Percentiles rank a stretch among this genome's conserved stretches.
Conservation (phyloP, 2,329 filamentous ascomycete genomes). For the Talaromyces piceae region DNA sequence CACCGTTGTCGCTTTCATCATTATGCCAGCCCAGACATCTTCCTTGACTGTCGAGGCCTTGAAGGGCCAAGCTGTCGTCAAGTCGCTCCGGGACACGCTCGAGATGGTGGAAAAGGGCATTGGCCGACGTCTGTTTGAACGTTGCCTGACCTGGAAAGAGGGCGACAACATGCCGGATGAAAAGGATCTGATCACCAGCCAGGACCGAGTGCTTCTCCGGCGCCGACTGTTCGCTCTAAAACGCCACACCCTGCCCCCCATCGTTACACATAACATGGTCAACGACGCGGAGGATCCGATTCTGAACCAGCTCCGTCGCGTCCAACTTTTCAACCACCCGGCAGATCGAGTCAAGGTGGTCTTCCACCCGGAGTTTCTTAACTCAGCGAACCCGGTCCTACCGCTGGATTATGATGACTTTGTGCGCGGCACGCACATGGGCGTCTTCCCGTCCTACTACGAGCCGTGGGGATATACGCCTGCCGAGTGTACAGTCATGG, state of each 20-base stretch:
- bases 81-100: conserved; percentile 86
- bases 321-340: conserved; percentile 94
- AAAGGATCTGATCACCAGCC: conserved; percentile 86
- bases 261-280: conserved; percentile 98
- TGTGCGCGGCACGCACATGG: conserved; percentile 90
- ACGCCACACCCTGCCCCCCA: conserved; percentile 77
- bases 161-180: conserved; percentile 90
- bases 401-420: conserved; percentile 98
- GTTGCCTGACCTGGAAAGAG: conserved; percentile 90
- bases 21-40: conserved; percentile 95
- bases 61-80: conserved; percentile 95
- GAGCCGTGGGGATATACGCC: conserved; percentile 99
- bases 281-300: conserved; percentile 92
- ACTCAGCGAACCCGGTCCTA: conserved; percentile 88
- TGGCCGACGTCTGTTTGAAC: conserved; percentile 88
- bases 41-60: conserved; percentile 92
- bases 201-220: conserved; percentile 87
- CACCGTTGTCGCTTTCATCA: conserved; percentile 95
- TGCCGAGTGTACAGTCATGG: conserved; percentile 98
- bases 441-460: conserved; percentile 96
- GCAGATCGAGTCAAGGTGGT: conserved; percentile 93
- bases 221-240: conserved; percentile 96
- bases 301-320: conserved; percentile 88
- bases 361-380: conserved; percentile 97
- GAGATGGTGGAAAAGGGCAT: conserved; percentile 89